Base-by-base conservation (phyloP, 345 rosid species). In the Hevea brasiliensis region DNA sequence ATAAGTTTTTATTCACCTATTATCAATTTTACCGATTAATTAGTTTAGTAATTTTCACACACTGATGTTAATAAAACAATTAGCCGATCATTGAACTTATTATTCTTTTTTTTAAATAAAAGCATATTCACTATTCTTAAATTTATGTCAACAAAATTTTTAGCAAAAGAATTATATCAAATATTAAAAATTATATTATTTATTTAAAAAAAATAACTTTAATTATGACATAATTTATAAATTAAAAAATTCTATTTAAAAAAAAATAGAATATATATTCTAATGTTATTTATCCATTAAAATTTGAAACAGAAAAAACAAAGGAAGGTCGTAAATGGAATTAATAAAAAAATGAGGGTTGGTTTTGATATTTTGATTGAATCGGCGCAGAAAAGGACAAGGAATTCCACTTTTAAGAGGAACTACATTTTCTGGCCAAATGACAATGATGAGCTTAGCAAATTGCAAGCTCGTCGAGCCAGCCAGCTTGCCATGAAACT, bases 381-480 rank as follows among this genome's bases (percentile, higher is more conserved):
- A 53, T 26, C 17, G 10, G 3, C 13, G 7, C 32, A 35, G 10
- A 51, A 41, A 45, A 27, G 56, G 61, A 48, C 41, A 56, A 74
- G 64, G 3, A 8, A 71, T 11, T 56, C 53, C 15, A 17, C 24
- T 63, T 74, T 59, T 42, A 9, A 23, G 23, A 61, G 11, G 55
- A 14, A 13, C 55, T 67, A 26, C 74, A 23, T 58, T 71, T n/a
- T 65, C 79, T 62, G 76, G 83, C 70, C 57, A 53, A 73, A 76
- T 24, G 54, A 37, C n/a, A 18, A 7, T 11, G 74, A 79, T 11
- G 74, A 79, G 82, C 77, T 54, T 60, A 13, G 68, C 54, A 37
- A 71, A 61, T 57, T 32, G 84, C 82, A 8, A 72, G 85, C 81
- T 83, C 80, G 83, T 67, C 82, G 66, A 55, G 65, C 80, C 85